These are phyloP conservation scores for Beauveria rudraprayagi DNA, from an alignment of 2,329 filamentous ascomycete species.

Conservation along the genomic window DNA sequence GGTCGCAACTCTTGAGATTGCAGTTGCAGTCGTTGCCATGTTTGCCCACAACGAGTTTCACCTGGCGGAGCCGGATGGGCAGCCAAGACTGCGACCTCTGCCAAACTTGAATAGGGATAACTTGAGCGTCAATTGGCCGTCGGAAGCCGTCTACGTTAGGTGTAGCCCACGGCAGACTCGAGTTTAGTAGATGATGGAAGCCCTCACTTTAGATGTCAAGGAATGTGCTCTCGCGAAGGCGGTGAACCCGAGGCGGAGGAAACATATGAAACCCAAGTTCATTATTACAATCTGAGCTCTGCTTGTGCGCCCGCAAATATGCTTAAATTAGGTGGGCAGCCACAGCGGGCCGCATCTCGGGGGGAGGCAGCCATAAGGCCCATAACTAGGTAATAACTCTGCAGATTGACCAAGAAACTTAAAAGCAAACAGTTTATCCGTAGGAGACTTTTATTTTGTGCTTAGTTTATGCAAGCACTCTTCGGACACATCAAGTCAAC, in stretches of 20 bases:
- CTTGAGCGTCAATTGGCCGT: background rate
- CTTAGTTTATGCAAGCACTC: too few relatives aligned
- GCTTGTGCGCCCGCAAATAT: background rate
- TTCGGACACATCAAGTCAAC: too few relatives aligned
- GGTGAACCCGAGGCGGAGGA: background rate
- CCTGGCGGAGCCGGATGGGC: constrained; percentile 33
- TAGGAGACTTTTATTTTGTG: too few relatives aligned
- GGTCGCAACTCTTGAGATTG: constrained; percentile 47
- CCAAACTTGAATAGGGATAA: constrained; percentile 13
- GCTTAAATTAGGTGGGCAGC: background rate
- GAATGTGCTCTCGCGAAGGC: background rate
- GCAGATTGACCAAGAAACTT: too few relatives aligned
- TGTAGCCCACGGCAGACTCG: background rate
- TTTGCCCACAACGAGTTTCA: constrained; percentile 40
- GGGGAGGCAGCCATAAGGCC: too few relatives aligned
- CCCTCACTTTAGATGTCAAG: background rate
- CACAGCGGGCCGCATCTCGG: constrained; percentile 1
- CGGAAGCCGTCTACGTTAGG: background rate
- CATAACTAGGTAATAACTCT: too few relatives aligned
- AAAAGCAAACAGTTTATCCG: too few relatives aligned
- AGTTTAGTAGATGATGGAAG: background rate
- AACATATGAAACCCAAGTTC: background rate
- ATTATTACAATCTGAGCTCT: background rate
- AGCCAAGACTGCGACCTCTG: constrained; percentile 11
- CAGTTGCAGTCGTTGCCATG: constrained; percentile 41